These are phyloP conservation scores for Articulospora tetracladia DNA, from an alignment of 495 filamentous ascomycete genomes.

Conservation along the genomic window DNA sequence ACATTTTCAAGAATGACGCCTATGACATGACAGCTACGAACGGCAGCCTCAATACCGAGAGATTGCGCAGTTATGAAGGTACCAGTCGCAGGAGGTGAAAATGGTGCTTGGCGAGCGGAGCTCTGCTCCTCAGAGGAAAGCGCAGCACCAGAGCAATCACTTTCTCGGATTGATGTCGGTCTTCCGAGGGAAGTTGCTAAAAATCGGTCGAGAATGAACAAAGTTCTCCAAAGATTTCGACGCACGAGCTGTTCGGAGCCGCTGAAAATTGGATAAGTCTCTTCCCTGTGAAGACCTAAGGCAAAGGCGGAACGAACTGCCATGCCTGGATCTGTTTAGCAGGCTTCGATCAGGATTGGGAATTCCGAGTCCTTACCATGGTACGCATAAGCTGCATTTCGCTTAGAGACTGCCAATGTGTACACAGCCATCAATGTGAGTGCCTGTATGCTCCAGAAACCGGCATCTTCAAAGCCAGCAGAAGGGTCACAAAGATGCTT, in stretches of 20 bases:
- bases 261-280: slow-evolving; percentile 51
- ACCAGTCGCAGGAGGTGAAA: slow-evolving; percentile 30
- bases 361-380: slow-evolving; percentile 37
- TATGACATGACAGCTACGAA: slow-evolving; percentile 58
- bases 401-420: slow-evolving; percentile 50
- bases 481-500: slow-evolving; percentile 49
- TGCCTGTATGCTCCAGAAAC: slow-evolving; percentile 61
- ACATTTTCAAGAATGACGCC: slow-evolving; percentile 63
- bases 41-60: slow-evolving; percentile 46
- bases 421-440: slow-evolving; percentile 58
- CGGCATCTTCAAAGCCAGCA: slow-evolving; percentile 56
- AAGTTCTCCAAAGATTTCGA: slow-evolving; percentile 54
- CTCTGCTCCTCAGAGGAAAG: slow-evolving; percentile 36
- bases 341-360: slow-evolving; percentile 10
- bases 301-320: slow-evolving; percentile 58
- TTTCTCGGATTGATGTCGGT: slow-evolving; percentile 56
- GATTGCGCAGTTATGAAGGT: slow-evolving; percentile 27
- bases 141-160: slow-evolving; percentile 52
- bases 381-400: slow-evolving; percentile 58
- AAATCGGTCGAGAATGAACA: slow-evolving; percentile 61
- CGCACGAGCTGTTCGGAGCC: slow-evolving; percentile 39
- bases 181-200: slow-evolving; percentile 55
- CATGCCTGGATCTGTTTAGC: slow-evolving; percentile 43
- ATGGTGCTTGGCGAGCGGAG: slow-evolving; percentile 26
- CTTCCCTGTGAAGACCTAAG: slow-evolving; percentile 57